Conservation (phyloP, 192 early-diverging fungal species). For the Podila epigama region DNA sequence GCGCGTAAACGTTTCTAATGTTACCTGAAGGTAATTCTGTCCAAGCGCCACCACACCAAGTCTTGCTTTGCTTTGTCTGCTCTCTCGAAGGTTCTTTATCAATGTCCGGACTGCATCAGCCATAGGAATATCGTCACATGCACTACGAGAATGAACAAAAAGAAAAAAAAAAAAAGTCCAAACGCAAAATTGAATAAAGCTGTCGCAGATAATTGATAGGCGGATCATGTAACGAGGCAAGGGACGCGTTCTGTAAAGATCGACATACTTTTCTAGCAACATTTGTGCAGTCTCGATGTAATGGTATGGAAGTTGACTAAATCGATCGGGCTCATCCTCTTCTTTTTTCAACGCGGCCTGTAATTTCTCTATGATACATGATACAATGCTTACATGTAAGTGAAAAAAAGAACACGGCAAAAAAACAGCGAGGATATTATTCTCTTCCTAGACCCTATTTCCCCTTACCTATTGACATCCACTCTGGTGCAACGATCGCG, state of each 20-base stretch:
- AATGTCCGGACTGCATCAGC: conserved; percentile 74
- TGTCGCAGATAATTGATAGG: neutral
- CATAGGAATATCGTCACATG: conserved; percentile 83
- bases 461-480: conserved; percentile 76
- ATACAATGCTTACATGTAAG: neutral
- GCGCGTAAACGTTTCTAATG: neutral
- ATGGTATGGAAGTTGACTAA: conserved; percentile 77
- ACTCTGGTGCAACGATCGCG: conserved; percentile 78
- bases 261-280: conserved; percentile 72
- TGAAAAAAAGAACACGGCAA: neutral
- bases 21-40: conserved; percentile 72
- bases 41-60: conserved; percentile 73
- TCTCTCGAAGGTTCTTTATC: conserved; percentile 86
- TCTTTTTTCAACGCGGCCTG: conserved; percentile 71
- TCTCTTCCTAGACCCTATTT: too few species aligned
- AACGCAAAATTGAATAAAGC: too few species aligned
- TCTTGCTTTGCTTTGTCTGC: conserved; percentile 81
- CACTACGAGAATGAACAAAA: conserved; percentile 52
- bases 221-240: neutral
- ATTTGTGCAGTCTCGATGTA: conserved; percentile 86
- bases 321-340: conserved; percentile 62
- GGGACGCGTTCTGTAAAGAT: neutral
- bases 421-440: neutral
- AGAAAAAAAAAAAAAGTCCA: neutral
- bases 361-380: conserved; percentile 63